Percentiles rank a stretch among this genome's conserved stretches.
Evolutionary conservation across 2,329 filamentous ascomycete species (phyloP).

Genomic region (Scytalidium lignicola): DNA sequence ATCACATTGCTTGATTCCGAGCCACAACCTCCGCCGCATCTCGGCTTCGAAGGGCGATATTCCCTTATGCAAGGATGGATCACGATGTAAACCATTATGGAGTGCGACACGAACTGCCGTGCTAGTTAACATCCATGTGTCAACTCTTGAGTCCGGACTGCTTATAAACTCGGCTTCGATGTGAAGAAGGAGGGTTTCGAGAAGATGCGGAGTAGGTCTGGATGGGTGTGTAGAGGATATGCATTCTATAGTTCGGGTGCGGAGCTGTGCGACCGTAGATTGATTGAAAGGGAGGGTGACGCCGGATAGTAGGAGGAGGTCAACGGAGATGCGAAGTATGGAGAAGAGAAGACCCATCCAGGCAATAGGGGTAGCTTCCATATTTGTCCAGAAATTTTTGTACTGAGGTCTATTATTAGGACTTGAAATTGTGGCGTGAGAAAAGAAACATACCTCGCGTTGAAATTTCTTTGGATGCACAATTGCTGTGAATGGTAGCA

Average conservation of each 20-base stretch:
- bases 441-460: conserved; percentile 24
- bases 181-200: conserved; percentile 47
- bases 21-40: conserved; percentile 58
- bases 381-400: conserved; percentile 43
- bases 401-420: conserved; percentile 34
- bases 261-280: conserved; percentile 41
- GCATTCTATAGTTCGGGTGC: conserved; percentile 44
- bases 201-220: conserved; percentile 45
- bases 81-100: conserved; percentile 54
- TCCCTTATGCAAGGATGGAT: conserved; percentile 41
- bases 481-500: background rate
- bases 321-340: conserved; percentile 14
- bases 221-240: conserved; percentile 42
- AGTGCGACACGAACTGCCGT: conserved; percentile 49
- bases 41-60: conserved; percentile 47
- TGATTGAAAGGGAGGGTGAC: conserved; percentile 23
- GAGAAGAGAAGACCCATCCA: conserved; percentile 46
- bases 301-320: conserved; percentile 3
- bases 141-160: conserved; percentile 45
- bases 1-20: conserved; percentile 52
- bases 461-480: background rate
- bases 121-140: conserved; percentile 47
- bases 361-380: conserved; percentile 31
- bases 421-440: background rate
- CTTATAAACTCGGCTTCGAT: conserved; percentile 50